A percentile compares a stretch with the other conserved stretches of the same genome.
Evolutionary conservation across 768 basidiomycete genomes (phyloP).

Genomic region (Tricholoma flavovirens): DNA sequence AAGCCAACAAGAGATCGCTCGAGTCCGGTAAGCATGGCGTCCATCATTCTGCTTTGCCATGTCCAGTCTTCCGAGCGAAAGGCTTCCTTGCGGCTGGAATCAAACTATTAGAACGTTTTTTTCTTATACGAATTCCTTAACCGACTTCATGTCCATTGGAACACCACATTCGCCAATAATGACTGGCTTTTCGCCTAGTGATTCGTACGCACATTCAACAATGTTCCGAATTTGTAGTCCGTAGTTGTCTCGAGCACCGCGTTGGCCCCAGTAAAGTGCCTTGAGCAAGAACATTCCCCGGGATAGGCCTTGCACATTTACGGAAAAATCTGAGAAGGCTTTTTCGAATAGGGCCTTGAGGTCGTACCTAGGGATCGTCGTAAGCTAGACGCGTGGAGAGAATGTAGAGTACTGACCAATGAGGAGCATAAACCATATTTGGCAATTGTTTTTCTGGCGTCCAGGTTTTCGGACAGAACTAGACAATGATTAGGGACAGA

Average conservation of each 20-base stretch:
- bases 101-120: background rate
- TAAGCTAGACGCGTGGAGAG: background rate
- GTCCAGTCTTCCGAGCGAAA: constrained; percentile 67
- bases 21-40: constrained; percentile 79
- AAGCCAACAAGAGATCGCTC: constrained; percentile 76
- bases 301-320: constrained; percentile 91
- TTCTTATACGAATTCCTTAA: constrained; percentile 3
- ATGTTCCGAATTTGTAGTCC: constrained; percentile 76
- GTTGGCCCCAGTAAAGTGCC: constrained; percentile 85
- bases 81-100: constrained; percentile 58
- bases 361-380: constrained; percentile 65
- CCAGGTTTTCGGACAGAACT: constrained; percentile 83
- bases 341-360: constrained; percentile 84
- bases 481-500: constrained; percentile 1
- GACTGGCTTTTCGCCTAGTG: constrained; percentile 77
- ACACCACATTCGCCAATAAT: constrained; percentile 91
- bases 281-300: constrained; percentile 79
- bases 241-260: constrained; percentile 78
- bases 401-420: constrained; percentile 24
- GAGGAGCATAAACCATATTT: constrained; percentile 33
- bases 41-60: constrained; percentile 92
- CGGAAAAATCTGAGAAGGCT: constrained; percentile 76
- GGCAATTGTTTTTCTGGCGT: constrained; percentile 53
- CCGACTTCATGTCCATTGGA: constrained; percentile 97
- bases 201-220: constrained; percentile 58